These are phyloP conservation scores for Talaromyces sp. DNA, from an alignment of 2,329 filamentous ascomycete species.

Conservation along the genomic window DNA sequence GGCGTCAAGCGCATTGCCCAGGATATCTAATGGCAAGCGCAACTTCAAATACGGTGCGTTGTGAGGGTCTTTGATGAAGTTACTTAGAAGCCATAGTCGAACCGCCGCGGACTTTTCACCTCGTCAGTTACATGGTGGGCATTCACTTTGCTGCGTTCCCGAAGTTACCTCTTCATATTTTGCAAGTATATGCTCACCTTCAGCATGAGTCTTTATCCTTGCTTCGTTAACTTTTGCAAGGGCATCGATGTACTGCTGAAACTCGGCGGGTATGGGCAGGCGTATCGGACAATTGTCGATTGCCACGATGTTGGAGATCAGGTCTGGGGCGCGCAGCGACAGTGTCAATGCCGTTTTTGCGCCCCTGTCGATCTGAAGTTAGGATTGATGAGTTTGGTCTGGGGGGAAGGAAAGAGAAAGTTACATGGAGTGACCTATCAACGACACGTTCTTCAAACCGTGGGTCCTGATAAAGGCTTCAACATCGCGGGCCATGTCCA, in stretches of 20 bases:
- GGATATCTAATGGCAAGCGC: neutral
- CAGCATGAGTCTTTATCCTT: neutral
- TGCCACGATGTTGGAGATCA: neutral
- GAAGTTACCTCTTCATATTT: neutral
- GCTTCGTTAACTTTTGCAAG: neutral
- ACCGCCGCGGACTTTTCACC: neutral
- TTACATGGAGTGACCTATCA: constrained; percentile 8
- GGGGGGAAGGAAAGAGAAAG: neutral
- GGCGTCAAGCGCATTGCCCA: neutral
- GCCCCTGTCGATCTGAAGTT: neutral
- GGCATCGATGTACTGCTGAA: neutral
- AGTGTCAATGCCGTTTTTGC: neutral
- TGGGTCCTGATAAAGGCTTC: neutral
- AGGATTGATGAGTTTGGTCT: neutral
- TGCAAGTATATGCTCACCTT: neutral
- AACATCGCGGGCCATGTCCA: neutral
- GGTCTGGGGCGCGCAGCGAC: neutral
- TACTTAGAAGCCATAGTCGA: constrained; percentile 5
- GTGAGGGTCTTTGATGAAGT: neutral
- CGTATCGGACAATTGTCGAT: neutral
- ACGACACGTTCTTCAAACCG: neutral
- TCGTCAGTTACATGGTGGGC: neutral
- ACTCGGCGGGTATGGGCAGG: neutral
- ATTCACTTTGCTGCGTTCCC: too few relatives aligned
- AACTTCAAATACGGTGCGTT: neutral